Conservation (phyloP, 768 basidiomycete genomes). For the Chalciporus pseudorubinellus region DNA sequence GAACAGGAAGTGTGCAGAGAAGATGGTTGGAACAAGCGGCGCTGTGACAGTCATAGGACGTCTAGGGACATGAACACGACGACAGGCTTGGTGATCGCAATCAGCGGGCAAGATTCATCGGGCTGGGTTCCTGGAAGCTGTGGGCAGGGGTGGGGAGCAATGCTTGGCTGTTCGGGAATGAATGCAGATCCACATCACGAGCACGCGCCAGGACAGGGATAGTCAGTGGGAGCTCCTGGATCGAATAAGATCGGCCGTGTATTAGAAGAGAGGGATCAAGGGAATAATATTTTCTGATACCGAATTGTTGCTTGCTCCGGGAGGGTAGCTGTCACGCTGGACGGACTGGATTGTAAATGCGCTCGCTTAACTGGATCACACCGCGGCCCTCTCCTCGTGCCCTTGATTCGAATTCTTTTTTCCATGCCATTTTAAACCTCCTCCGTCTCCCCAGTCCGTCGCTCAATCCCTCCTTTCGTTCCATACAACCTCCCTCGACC, state of each 20-base stretch:
- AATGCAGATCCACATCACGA: constrained; percentile 30
- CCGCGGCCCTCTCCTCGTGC: constrained; percentile 59
- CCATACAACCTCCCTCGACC: constrained; percentile 11
- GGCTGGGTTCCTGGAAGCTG: constrained; percentile 31
- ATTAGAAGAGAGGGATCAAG: background rate
- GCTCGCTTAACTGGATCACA: constrained; percentile 39
- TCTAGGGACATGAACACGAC: constrained; percentile 13
- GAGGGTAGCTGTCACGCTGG: constrained; percentile 22
- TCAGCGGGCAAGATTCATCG: constrained; percentile 26
- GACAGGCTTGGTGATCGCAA: constrained; percentile 20
- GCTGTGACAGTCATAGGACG: constrained; percentile 14
- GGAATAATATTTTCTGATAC: constrained; percentile 5
- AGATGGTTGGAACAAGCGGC: constrained; percentile 4
- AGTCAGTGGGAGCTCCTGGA: background rate
- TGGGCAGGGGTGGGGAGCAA: constrained; percentile 14
- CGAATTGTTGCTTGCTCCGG: constrained; percentile 8
- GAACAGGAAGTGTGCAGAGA: constrained; percentile 29
- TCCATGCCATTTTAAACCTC: constrained; percentile 58
- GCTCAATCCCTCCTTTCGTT: constrained; percentile 5
- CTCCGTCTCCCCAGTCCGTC: constrained; percentile 19
- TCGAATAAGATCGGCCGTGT: constrained; percentile 2
- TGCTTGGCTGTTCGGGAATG: constrained; percentile 30
- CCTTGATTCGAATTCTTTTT: constrained; percentile 65
- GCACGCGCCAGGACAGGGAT: background rate
- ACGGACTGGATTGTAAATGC: constrained; percentile 37